Percentiles rank a stretch among this genome's conserved stretches.
These are phyloP conservation scores for Hansenula anomala DNA, from an alignment of 1,139 yeast species.

Conservation along the genomic window DNA sequence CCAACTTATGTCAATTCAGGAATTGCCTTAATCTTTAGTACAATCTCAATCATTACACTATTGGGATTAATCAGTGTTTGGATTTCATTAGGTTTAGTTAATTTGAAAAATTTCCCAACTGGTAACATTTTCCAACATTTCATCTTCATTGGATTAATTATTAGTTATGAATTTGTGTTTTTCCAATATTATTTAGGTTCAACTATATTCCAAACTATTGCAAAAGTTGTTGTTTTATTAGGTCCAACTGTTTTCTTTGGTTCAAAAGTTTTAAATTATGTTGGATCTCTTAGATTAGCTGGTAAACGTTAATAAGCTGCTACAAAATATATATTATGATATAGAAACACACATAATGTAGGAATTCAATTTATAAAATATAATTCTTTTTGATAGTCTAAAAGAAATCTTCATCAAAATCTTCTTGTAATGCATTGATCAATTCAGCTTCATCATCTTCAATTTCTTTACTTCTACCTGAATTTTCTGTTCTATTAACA, in stretches of 20 bases:
- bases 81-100: slow-evolving; percentile 41
- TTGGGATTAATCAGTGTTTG: slow-evolving; percentile 43
- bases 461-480: slow-evolving; percentile 35
- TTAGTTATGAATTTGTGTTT: slow-evolving; percentile 60
- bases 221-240: slow-evolving; percentile 44
- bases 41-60: slow-evolving; percentile 37
- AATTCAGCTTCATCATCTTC: slow-evolving; percentile 51
- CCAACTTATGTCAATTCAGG: slow-evolving; percentile 51
- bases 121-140: slow-evolving; percentile 14
- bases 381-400: too few relatives aligned
- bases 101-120: slow-evolving; percentile 33
- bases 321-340: too few relatives aligned
- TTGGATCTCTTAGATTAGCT: slow-evolving; percentile 22
- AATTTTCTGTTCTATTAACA: slow-evolving; percentile 26
- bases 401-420: slow-evolving; percentile 36
- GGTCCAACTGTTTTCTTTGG: slow-evolving; percentile 63
- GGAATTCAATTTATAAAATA: too few relatives aligned
- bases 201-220: slow-evolving; percentile 67
- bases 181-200: slow-evolving; percentile 64
- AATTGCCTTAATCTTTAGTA: slow-evolving; percentile 51
- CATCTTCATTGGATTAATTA: slow-evolving; percentile 39
- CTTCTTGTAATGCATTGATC: slow-evolving; percentile 47
- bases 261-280: slow-evolving; percentile 51
- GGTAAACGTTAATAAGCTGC: slow-evolving; percentile 20
- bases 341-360: too few relatives aligned